phyloP scores from a whole-genome alignment of 176 grass and related monocot genomes.

The Hyparrhenia diplandra region DNA sequence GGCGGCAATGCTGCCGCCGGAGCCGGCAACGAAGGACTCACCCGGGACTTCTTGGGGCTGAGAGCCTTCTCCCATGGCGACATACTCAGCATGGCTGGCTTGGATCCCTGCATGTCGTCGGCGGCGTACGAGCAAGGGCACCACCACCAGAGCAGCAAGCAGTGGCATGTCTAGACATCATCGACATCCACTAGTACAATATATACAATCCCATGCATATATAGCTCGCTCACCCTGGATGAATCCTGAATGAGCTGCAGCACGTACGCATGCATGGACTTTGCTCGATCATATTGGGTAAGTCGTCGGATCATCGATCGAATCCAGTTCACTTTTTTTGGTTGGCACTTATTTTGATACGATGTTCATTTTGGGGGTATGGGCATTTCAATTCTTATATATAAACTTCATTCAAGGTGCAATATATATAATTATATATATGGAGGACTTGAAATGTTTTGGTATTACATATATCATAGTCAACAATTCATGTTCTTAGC shows the following conservation, averaged over 20 bases:
- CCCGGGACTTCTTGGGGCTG: slow-evolving; percentile 87
- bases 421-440: slow-evolving; percentile 1
- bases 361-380: slow-evolving; percentile 30
- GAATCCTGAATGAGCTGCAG: neutral
- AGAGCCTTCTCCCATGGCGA: slow-evolving; percentile 71
- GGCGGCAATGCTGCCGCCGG: slow-evolving; percentile 17
- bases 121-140: slow-evolving; percentile 60
- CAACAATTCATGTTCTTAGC: slow-evolving; percentile 9
- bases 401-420: slow-evolving; percentile 5
- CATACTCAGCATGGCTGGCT: slow-evolving; percentile 72
- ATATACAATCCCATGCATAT: neutral
- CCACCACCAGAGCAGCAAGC: slow-evolving; percentile 46
- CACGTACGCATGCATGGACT: neutral
- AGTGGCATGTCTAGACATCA: slow-evolving; percentile 56
- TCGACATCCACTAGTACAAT: neutral
- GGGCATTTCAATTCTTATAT: slow-evolving; percentile 32
- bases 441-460: slow-evolving; percentile 17
- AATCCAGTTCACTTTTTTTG: slow-evolving; percentile 27
- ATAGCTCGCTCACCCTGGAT: neutral
- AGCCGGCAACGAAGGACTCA: slow-evolving; percentile 54
- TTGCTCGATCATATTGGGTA: slow-evolving; percentile 10
- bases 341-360: slow-evolving; percentile 19
- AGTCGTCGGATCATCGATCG: slow-evolving; percentile 23
- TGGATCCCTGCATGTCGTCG: slow-evolving; percentile 61
- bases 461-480: slow-evolving; percentile 32